Percentiles rank a stretch among this genome's conserved stretches.
Conservation (phyloP, 176 grass and related monocot species). For the Phragmites australis region DNA sequence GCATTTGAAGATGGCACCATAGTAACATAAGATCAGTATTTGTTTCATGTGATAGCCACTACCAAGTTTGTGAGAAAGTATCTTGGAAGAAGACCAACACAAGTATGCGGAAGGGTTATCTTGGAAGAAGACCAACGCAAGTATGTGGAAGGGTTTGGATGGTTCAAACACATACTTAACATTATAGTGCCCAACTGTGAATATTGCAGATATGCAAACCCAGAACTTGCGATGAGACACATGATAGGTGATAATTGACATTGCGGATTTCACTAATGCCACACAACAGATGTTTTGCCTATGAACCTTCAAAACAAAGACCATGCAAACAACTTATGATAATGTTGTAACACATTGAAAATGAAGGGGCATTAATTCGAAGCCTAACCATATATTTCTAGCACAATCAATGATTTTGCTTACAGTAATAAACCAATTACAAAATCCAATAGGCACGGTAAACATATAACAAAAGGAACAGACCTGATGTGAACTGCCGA, state of each 20-base stretch:
- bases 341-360: not conserved
- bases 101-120: too few species aligned
- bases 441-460: not conserved
- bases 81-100: slow-evolving; percentile 11
- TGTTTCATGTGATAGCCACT: slow-evolving; percentile 29
- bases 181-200: not conserved
- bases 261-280: not conserved
- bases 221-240: not conserved
- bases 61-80: slow-evolving; percentile 14
- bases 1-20: slow-evolving; percentile 2
- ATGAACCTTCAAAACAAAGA: not conserved
- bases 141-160: slow-evolving; percentile 6
- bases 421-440: not conserved
- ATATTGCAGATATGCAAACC: slow-evolving; percentile 12
- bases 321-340: not conserved
- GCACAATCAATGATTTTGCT: slow-evolving; percentile 1
- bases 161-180: slow-evolving; percentile 11
- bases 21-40: not conserved
- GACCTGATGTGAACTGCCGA: slow-evolving; percentile 97
- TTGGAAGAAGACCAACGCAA: slow-evolving; percentile 1
- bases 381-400: not conserved
- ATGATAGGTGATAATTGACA: slow-evolving; percentile 5
- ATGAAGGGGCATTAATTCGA: not conserved
- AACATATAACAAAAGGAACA: slow-evolving; percentile 22
- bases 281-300: not conserved